These are phyloP conservation scores for Combretum micranthum DNA, from an alignment of 345 rosid genomes.

Conservation along the genomic window DNA sequence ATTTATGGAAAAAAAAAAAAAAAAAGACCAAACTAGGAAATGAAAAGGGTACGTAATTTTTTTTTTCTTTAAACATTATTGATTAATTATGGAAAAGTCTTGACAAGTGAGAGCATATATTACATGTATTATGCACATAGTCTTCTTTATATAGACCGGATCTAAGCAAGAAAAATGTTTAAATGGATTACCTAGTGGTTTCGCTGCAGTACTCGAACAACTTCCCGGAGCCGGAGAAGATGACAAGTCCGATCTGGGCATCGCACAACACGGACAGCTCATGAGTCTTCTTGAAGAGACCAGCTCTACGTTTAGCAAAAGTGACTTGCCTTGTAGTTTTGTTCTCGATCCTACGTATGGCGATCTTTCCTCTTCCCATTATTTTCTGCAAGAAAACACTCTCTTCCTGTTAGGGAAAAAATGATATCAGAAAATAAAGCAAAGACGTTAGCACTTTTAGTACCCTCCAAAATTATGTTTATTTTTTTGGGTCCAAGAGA, in stretches of 20 bases:
- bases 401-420: neutral
- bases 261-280: slow-evolving; percentile 46
- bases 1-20: too few species aligned
- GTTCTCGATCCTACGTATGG: slow-evolving; percentile 36
- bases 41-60: too few species aligned
- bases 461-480: too few species aligned
- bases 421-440: neutral
- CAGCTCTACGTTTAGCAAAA: slow-evolving; percentile 36
- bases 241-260: slow-evolving; percentile 41
- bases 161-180: neutral
- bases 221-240: slow-evolving; percentile 41
- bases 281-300: slow-evolving; percentile 39
- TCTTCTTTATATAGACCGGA: too few species aligned
- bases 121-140: too few species aligned
- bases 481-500: too few species aligned
- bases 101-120: too few species aligned
- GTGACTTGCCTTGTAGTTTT: slow-evolving; percentile 37
- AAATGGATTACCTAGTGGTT: slow-evolving; percentile 11
- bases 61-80: too few species aligned
- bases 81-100: too few species aligned
- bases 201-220: slow-evolving; percentile 28
- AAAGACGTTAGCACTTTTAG: neutral
- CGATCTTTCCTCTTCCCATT: slow-evolving; percentile 45
- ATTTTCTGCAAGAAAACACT: neutral
- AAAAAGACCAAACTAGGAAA: too few species aligned